phyloP scores from a whole-genome alignment of 495 filamentous ascomycete genomes.

The Xylaria bambusicola region DNA sequence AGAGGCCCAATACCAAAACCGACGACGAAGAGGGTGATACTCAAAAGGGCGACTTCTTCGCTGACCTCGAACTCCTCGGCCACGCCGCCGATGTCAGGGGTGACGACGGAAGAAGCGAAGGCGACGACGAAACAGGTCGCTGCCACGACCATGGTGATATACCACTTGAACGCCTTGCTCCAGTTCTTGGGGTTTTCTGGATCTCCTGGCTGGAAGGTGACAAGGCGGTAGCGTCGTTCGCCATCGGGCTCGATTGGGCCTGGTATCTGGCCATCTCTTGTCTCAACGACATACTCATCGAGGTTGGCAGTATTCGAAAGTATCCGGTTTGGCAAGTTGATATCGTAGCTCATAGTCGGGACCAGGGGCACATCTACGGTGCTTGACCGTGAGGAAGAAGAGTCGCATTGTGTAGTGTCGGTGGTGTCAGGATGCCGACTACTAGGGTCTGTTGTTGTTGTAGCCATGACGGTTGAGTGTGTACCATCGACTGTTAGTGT shows the following conservation, averaged over 20 bases:
- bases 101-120: constrained; percentile 65
- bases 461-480: background rate
- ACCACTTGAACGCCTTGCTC: constrained; percentile 66
- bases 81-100: constrained; percentile 65
- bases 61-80: constrained; percentile 62
- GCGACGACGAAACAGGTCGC: constrained; percentile 66
- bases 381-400: background rate
- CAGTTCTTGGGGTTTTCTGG: constrained; percentile 72
- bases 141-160: constrained; percentile 67
- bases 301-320: constrained; percentile 61
- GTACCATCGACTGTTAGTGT: background rate
- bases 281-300: constrained; percentile 65
- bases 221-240: constrained; percentile 65
- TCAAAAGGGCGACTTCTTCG: constrained; percentile 65
- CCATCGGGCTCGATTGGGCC: constrained; percentile 56
- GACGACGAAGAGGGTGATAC: constrained; percentile 73
- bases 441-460: background rate
- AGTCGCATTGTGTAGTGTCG: background rate
- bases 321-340: constrained; percentile 65
- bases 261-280: constrained; percentile 59
- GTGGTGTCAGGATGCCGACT: background rate
- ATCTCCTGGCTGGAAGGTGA: constrained; percentile 68
- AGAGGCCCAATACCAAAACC: constrained; percentile 81
- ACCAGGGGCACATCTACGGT: constrained; percentile 1
- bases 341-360: constrained; percentile 26